These are phyloP conservation scores for Alternaria atra DNA, from an alignment of 2,329 filamentous ascomycete species.

Conservation along the genomic window DNA sequence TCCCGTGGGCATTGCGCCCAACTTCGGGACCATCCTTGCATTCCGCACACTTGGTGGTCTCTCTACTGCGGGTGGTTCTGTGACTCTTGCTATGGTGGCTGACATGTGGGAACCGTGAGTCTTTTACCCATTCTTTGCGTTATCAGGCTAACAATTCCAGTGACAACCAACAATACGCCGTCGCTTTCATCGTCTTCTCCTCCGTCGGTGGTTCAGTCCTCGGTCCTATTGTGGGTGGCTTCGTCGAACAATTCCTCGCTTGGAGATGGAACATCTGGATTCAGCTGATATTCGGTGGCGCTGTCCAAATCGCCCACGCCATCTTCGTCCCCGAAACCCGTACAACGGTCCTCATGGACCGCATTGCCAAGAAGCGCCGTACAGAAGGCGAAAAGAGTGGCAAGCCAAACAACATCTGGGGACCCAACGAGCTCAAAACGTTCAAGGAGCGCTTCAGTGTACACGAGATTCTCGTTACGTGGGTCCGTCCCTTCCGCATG, in stretches of 20 bases:
- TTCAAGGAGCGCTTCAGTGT: constrained; percentile 49
- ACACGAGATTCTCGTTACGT: constrained; percentile 58
- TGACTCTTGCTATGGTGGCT: constrained; percentile 71
- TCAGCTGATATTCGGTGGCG: constrained; percentile 79
- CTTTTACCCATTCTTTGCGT: background rate
- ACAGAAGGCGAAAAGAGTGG: constrained; percentile 68
- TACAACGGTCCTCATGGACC: constrained; percentile 78
- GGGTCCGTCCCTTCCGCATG: constrained; percentile 73
- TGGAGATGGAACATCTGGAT: constrained; percentile 89
- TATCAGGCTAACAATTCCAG: background rate
- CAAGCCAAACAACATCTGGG: constrained; percentile 70
- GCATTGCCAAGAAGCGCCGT: constrained; percentile 78
- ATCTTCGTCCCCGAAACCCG: constrained; percentile 80
- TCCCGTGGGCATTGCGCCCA: constrained; percentile 72
- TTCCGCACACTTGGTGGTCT: constrained; percentile 59
- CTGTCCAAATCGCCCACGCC: constrained; percentile 73
- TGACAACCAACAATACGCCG: constrained; percentile 72
- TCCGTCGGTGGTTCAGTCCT: constrained; percentile 80
- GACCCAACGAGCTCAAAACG: constrained; percentile 72
- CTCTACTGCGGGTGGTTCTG: constrained; percentile 68
- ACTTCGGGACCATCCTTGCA: constrained; percentile 75
- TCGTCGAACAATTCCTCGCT: constrained; percentile 71
- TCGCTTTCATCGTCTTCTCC: constrained; percentile 73
- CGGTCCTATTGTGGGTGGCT: constrained; percentile 81
- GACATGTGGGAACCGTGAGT: constrained; percentile 62